Evolutionary conservation across 2,329 filamentous ascomycete genomes (phyloP).

Genomic region (Didymella segeticola): DNA sequence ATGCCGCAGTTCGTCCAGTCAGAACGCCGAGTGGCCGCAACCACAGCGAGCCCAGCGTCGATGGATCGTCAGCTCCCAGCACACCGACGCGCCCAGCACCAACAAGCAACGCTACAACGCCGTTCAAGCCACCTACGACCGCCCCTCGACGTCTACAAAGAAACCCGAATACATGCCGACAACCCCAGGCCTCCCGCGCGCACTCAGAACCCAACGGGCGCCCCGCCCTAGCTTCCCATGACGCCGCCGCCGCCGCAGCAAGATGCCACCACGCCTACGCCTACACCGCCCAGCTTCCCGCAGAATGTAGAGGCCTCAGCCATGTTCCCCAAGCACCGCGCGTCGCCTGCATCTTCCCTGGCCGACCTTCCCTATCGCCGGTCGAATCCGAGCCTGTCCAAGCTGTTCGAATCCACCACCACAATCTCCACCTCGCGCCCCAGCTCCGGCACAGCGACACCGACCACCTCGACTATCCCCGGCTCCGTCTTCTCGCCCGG

Average conservation of each 20-base stretch:
- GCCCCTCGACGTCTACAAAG: background rate
- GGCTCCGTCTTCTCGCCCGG: constrained; percentile 56
- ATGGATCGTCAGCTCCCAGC: constrained; percentile 30
- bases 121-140: constrained; percentile 6
- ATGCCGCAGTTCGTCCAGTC: constrained; percentile 39
- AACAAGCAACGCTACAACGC: constrained; percentile 17
- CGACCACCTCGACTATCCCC: constrained; percentile 42
- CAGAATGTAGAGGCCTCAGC: constrained; percentile 61
- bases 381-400: constrained; percentile 60
- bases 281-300: constrained; percentile 54
- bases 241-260: constrained; percentile 50
- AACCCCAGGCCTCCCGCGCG: constrained; percentile 36
- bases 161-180: constrained; percentile 43
- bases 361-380: constrained; percentile 61
- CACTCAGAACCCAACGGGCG: constrained; percentile 41
- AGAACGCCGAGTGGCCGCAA: constrained; percentile 43
- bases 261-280: constrained; percentile 49
- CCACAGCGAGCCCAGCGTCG: no score
- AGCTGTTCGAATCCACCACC: constrained; percentile 60
- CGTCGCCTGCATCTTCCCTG: constrained; percentile 66
- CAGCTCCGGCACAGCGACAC: constrained; percentile 54
- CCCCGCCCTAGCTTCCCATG: constrained; percentile 49
- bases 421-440: constrained; percentile 51
- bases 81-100: constrained; percentile 17
- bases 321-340: constrained; percentile 65